Conservation (phyloP, 176 grass and related monocot genomes). For the sorghum (Sorghum bicolor) region Sorghum_bicolor_NCBIv3 NC_012877.2:3075001-3075500, state of each 20-base stretch:
- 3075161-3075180: neutral
- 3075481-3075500: constrained; percentile 41
- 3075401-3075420: neutral
- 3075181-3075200: neutral
- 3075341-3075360: neutral
- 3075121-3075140: neutral
- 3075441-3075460: neutral
- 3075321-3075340: neutral
- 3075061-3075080: neutral
- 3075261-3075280: neutral
- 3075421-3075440: neutral
- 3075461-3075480: neutral
- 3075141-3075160: neutral
- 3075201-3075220: neutral
- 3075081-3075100: neutral
- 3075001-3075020: neutral
- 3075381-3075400: neutral
- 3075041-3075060: neutral
- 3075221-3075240: neutral
- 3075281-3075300: neutral
- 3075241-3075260: neutral
- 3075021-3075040: neutral
- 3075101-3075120: neutral
- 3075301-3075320: neutral
- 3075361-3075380: neutral